Base-by-base conservation (phyloP, 805 yeast genomes). In the Yarrowia sp. region DNA sequence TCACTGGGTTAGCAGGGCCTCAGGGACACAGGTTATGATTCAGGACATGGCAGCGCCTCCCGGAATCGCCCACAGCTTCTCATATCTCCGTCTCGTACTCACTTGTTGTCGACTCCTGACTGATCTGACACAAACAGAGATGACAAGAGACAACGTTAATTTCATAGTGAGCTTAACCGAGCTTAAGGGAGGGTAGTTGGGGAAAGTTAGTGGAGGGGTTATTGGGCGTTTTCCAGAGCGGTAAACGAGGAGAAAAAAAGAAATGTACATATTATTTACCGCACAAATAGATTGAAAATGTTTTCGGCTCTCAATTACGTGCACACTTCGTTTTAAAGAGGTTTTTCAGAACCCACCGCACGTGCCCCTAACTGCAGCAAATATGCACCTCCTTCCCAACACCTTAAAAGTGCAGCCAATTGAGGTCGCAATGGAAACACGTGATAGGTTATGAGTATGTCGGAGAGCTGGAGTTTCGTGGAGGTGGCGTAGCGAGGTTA, bases 1-100 rank as follows among this genome's bases (percentile, higher is more conserved):
- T 95, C 99, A 81, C 81, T 35, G 59, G 8, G 69, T 48, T 48
- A 63, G 67, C 14, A 36, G 14, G 15, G 16, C 19, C 32, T 11
- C 19, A 35, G 19, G 45, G 40, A 38, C 40, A 38, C 11, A 38
- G 40, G 32, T 26, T 26, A 26, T 26, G 32, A 26, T 3, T 19
- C 32, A 26, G 32, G 32, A 26, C 19, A 19, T 19, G 19, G 19
- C 19, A 19, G 19, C 19, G 19, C 19, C 19, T 19, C 19, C 19
- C 19, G 19, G 19, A 26, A 3, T 26, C 32, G 32, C 32, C 7
- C 32, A 26, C 7, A 5, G 32, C 40, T 11, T 9, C 8, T 10
- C 40, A 38, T 5, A 7, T 48, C n/a, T 8, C 22, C 52, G 16
- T 19, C 19, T 10, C 26, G 22, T 55, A 56, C 63, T 56, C 63